Base-by-base conservation (phyloP, 306 rosid genomes). In the Sophora flavescens region DNA sequence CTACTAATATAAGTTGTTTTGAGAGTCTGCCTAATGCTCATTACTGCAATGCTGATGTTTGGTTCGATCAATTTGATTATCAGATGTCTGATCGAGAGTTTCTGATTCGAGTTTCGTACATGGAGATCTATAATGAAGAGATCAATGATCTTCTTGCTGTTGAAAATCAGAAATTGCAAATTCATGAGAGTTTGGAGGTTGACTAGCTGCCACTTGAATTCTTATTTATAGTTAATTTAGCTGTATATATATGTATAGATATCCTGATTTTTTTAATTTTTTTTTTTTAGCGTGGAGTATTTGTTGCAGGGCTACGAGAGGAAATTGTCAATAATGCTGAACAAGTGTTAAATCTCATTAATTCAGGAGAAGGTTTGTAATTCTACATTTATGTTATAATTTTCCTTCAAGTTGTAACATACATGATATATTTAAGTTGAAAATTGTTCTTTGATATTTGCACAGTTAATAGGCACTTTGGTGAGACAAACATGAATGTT, bases 111-210 rank as follows among this genome's bases (percentile, higher is more conserved):
- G 97, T 92, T 64, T 95, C 97, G 12, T 92, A 92, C 83, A 89
- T 95, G 97, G 99, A 95, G 81, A 90, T 95, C 81, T 95, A 95
- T 72, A 95, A 92, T 74, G 99, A 95, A 83, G 99, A 95, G 73
- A 95, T 95, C 35, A 92, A 88, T 44, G 99, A 95, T 76, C 92
- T 95, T 81, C 89, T 95, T 11, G 83, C 84, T 1, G 97, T 89
- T 39, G 97, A 90, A 88, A 92, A 91, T 74, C 96, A 90, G 86
- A 95, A 88, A 75, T 76, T 95, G 88, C 99, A 85, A 83, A 90
- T 95, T 78, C 99, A 95, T 61, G 99, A 95, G 91, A 92, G 93
- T 87, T 80, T 95, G 79, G 99, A 92, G 89, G 97, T 95, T 72
- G 75, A 80, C 28, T 81, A n/a, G 28, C 14, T 84, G 26, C 33